These are phyloP conservation scores for Heliocybe sulcata DNA, from an alignment of 1,284 basidiomycete species.

Conservation along the genomic window DNA sequence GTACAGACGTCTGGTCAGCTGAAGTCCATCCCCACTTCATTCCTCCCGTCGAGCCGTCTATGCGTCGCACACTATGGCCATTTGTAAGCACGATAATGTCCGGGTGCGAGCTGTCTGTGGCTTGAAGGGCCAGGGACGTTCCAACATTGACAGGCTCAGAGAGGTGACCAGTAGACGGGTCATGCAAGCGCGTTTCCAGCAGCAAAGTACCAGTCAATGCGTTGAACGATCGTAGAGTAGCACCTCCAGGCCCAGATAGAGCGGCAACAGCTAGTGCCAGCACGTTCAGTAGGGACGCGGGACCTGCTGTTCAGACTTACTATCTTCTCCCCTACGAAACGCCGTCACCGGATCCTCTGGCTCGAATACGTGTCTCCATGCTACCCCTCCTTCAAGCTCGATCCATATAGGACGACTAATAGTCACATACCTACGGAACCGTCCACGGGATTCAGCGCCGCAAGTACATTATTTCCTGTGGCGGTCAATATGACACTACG, in stretches of 20 bases:
- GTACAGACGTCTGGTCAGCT: constrained; percentile 52
- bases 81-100: constrained; percentile 53
- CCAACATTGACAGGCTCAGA: constrained; percentile 45
- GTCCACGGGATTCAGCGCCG: constrained; percentile 63
- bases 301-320: constrained; percentile 31
- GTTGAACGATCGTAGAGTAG: constrained; percentile 69
- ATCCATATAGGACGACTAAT: neutral
- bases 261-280: constrained; percentile 50
- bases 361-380: constrained; percentile 77
- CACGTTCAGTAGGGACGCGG: constrained; percentile 7
- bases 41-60: constrained; percentile 43
- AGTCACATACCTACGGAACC: constrained; percentile 59
- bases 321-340: constrained; percentile 55
- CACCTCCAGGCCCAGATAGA: constrained; percentile 71
- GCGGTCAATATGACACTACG: constrained; percentile 57
- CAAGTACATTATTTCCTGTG: constrained; percentile 75
- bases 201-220: constrained; percentile 59
- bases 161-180: constrained; percentile 32
- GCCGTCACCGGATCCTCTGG: constrained; percentile 60
- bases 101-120: constrained; percentile 21
- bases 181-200: constrained; percentile 59
- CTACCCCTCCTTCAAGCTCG: constrained; percentile 29
- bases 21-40: constrained; percentile 59
- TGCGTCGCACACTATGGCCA: constrained; percentile 43
- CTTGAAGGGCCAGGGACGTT: constrained; percentile 30